phyloP scores from a whole-genome alignment of 768 basidiomycete genomes.

The Hericium erinaceus region DNA sequence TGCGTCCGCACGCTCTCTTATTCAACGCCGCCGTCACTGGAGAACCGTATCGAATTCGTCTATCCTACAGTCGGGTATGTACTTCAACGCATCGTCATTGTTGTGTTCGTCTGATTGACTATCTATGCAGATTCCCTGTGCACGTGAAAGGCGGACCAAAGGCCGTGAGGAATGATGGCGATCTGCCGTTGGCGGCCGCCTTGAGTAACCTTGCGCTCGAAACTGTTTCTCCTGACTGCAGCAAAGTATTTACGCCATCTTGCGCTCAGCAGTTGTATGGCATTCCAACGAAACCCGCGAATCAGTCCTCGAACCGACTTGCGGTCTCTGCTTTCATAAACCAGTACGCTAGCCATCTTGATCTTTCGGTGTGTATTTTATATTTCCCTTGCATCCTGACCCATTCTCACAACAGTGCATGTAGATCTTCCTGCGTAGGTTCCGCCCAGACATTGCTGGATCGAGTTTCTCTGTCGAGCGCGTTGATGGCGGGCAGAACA shows the following conservation, averaged over 20 bases:
- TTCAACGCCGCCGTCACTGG: neutral
- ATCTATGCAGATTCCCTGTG: neutral
- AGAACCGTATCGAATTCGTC: constrained; percentile 20
- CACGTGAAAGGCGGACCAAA: neutral
- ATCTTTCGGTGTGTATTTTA: constrained; percentile 16
- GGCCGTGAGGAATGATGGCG: neutral
- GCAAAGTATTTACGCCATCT: constrained; percentile 16
- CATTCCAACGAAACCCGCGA: constrained; percentile 24
- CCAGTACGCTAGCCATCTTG: constrained; percentile 22
- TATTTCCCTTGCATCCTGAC: neutral
- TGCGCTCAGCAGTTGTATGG: constrained; percentile 27
- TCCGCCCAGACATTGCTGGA: neutral
- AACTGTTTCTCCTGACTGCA: neutral
- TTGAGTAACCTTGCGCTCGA: neutral
- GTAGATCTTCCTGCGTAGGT: neutral
- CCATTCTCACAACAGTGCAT: neutral
- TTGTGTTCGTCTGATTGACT: neutral
- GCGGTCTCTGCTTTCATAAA: constrained; percentile 23
- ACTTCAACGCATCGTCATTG: neutral
- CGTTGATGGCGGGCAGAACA: constrained; percentile 9
- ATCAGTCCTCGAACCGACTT: constrained; percentile 16
- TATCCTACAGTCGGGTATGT: constrained; percentile 23
- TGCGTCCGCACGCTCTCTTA: neutral
- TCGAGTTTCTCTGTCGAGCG: constrained; percentile 4
- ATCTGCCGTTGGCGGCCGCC: neutral